Evolutionary conservation across 2,329 filamentous ascomycete genomes (phyloP), one percentile per base, ranked within the genome.

Genomic region (Gremmenia infestans): DNA sequence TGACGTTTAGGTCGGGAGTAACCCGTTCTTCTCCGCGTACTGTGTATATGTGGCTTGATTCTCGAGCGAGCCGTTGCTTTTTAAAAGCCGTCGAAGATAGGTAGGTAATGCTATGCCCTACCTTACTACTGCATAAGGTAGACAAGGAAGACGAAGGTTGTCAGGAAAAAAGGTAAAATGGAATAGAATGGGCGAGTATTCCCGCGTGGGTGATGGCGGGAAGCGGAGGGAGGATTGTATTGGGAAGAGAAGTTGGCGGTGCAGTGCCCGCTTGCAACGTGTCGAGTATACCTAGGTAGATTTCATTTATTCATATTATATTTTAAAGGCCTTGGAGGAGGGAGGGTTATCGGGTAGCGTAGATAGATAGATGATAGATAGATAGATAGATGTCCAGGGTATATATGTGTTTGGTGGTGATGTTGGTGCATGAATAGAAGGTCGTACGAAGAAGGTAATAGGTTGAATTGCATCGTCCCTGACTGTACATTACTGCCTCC

Each of bases 151-250:
- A 51, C 15, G 37, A 17, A n/a, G 37, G 37, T n/a, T 40, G 37
- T 40, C 2, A 7, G 14, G 6, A 19, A 19, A 19, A 19, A n/a
- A 39, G 36, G 36, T 39, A 39, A 7, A 62, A 64, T 60, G 57
- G 55, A 8, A 8, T 39, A 15, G 25, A 62, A 64, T 60, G 57
- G 55, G 60, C 60, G 62, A 62, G 45, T 40, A 61, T 55, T 61
- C 35, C 50, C 53, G 62, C 62, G 60, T 61, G 55, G 60, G 58
- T 62, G 57, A 50, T 54, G 15, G 14, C 11, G 17, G 40, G 8
- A 28, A 36, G 19, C 11, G 5, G 8, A 8, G 28, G 22, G 47
- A 46, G 9, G 8, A 9, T 32, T 3, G 9, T 42, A 37, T 28
- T 28, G 28, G 32, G 48, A 53, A 23, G 42, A 37, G 48, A 53